Percentiles rank a stretch among this genome's conserved stretches.
phyloP scores from a whole-genome alignment of 202 grass and related monocot genomes.

The Panicum virgatum region DNA sequence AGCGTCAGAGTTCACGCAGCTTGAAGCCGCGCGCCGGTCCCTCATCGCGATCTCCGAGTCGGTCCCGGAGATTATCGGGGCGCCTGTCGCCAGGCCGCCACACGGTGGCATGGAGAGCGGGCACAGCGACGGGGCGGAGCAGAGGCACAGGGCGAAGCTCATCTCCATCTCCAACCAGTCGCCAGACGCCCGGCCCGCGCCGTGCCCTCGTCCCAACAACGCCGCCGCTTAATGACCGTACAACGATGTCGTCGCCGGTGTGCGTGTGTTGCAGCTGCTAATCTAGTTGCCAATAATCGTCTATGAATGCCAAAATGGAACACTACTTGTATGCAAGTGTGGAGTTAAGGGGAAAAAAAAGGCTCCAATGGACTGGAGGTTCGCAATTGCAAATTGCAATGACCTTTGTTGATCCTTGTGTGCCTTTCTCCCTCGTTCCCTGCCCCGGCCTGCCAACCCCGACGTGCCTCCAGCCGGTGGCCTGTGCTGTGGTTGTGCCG shows the following conservation, averaged over 20 bases:
- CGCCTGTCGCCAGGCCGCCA: conserved; percentile 25
- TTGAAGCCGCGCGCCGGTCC: conserved; percentile 56
- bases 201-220: conserved; percentile 38
- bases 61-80: conserved; percentile 39
- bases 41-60: conserved; percentile 82
- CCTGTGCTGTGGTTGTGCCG: neutral
- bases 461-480: neutral
- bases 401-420: too few relatives aligned
- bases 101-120: conserved; percentile 18
- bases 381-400: too few relatives aligned
- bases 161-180: conserved; percentile 78
- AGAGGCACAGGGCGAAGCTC: conserved; percentile 68
- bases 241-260: neutral
- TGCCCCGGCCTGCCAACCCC: too few relatives aligned
- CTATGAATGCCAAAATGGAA: neutral
- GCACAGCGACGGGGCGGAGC: conserved; percentile 23
- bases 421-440: too few relatives aligned
- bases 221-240: neutral
- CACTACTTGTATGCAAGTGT: neutral
- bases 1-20: conserved; percentile 23
- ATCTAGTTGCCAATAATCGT: conserved; percentile 17
- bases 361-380: too few relatives aligned
- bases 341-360: too few relatives aligned
- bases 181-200: conserved; percentile 39
- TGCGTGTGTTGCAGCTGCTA: conserved; percentile 2